These are phyloP conservation scores for Curvularia sp. DNA, from an alignment of 2,329 filamentous ascomycete genomes.

Conservation along the genomic window DNA sequence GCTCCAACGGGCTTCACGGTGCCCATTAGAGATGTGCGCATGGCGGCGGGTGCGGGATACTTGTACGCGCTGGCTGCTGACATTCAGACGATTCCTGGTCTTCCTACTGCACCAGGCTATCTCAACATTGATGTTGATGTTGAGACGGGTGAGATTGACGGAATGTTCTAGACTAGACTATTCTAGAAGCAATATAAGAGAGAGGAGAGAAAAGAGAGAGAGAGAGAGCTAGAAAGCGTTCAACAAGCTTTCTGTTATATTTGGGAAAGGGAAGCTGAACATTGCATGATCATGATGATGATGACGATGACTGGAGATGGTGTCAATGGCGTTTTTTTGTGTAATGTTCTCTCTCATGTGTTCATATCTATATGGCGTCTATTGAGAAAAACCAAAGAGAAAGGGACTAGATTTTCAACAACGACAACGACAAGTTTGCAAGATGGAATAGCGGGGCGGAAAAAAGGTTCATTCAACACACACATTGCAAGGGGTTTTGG, in stretches of 20 bases:
- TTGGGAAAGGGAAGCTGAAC: not conserved
- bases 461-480: not conserved
- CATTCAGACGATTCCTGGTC: conserved; percentile 96
- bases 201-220: no score
- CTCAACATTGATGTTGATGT: conserved; percentile 81
- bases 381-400: not conserved
- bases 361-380: not conserved
- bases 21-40: conserved; percentile 89
- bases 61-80: conserved; percentile 92
- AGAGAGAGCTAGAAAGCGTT: conserved; percentile 5
- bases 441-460: not conserved
- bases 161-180: conserved; percentile 75
- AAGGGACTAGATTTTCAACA: not conserved
- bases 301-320: not conserved
- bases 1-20: conserved; percentile 94
- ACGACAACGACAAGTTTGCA: not conserved
- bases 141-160: conserved; percentile 63
- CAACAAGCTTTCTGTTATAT: conserved; percentile 15
- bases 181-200: not conserved
- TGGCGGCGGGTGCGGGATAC: conserved; percentile 87
- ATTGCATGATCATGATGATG: no score
- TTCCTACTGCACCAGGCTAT: conserved; percentile 94
- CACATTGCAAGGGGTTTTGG: not conserved
- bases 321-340: not conserved
- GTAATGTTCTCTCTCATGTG: not conserved